Evolutionary conservation across 345 rosid genomes (phyloP), one percentile per base, ranked within the genome.

Genomic region (Populus davidiana): DNA sequence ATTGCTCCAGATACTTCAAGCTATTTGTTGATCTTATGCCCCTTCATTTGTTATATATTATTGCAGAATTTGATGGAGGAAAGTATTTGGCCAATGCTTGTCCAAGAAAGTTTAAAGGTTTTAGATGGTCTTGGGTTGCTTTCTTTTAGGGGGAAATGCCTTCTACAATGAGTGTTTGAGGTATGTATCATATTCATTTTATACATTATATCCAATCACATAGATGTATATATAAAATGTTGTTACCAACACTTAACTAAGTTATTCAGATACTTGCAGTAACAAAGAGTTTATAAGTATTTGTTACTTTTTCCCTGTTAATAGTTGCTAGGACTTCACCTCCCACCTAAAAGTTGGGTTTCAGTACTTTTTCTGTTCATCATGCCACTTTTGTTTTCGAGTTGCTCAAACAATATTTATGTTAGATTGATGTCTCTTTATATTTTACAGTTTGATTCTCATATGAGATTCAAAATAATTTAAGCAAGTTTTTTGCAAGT

Each of bases 251-350:
- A 72, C 80, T 83, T 69, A 80, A 69, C 75, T 73, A 72, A 80
- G 64, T 74, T 77, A 38, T 84, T 76, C 88, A 96, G 98, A 90
- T 93, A 85, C 96, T 96, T 78, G 97, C 96, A 79, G 99, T 93
- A 88, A 86, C 97, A 76, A 91, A 98, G 83, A 93, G 99, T 86
- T 87, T 97, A 18, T 97, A 96, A 82, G 99, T 97, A 70, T 93
- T 96, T 86, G 92, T 96, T 78, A 98, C 98, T 73, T 94, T 96
- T 75, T 96, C 94, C 85, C 89, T 96, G 83, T 88, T 96, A 72
- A 96, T 96, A 1, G 96, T 96, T 81, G 90, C 93, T 73, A 98
- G 97, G 85, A 96, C 97, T 79, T 96, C 98, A 56, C 98, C 93
- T 81, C 69, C 86, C 72, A 96, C 99, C 71, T 97, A 95, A 83